These are phyloP conservation scores for Sporothrix luriei DNA, from an alignment of 2,329 filamentous ascomycete genomes.

Conservation along the genomic window DNA sequence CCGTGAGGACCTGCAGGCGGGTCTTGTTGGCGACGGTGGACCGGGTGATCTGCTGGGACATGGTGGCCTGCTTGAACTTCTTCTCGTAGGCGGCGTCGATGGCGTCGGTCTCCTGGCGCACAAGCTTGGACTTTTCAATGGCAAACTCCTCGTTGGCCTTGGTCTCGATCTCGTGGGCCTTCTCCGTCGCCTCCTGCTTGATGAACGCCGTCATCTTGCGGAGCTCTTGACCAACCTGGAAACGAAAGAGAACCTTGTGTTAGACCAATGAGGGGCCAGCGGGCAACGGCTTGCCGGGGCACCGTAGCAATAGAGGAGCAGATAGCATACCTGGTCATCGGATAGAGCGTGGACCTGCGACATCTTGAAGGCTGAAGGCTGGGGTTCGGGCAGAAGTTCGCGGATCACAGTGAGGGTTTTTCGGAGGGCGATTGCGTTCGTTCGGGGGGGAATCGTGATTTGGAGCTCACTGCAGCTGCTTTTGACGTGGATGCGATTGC, in stretches of 20 bases:
- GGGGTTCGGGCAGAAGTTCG: slow-evolving; percentile 37
- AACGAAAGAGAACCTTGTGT: background rate
- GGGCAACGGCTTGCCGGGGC: background rate
- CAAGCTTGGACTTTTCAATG: slow-evolving; percentile 98
- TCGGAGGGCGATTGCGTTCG: slow-evolving; percentile 22
- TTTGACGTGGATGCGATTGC: no score
- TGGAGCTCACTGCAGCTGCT: background rate
- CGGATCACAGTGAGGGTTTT: slow-evolving; percentile 35
- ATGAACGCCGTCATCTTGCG: slow-evolving; percentile 99
- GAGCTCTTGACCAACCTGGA: slow-evolving; percentile 92
- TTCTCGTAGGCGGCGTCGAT: slow-evolving; percentile 95
- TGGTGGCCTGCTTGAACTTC: slow-evolving; percentile 98
- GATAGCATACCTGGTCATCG: slow-evolving; percentile 82
- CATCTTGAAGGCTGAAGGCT: slow-evolving; percentile 68
- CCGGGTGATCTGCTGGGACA: slow-evolving; percentile 98
- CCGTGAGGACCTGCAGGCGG: slow-evolving; percentile 80
- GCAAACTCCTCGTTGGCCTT: slow-evolving; percentile 99
- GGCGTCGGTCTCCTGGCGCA: slow-evolving; percentile 88
- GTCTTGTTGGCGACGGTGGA: slow-evolving; percentile 97
- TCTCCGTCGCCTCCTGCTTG: slow-evolving; percentile 96
- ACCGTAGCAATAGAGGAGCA: background rate
- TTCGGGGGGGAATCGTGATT: background rate
- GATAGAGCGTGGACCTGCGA: slow-evolving; percentile 92
- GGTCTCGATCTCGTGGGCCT: slow-evolving; percentile 94
- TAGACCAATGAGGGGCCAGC: background rate